phyloP scores from a whole-genome alignment of 179 eudicot genomes.

The Heliamphora pulchella region DNA sequence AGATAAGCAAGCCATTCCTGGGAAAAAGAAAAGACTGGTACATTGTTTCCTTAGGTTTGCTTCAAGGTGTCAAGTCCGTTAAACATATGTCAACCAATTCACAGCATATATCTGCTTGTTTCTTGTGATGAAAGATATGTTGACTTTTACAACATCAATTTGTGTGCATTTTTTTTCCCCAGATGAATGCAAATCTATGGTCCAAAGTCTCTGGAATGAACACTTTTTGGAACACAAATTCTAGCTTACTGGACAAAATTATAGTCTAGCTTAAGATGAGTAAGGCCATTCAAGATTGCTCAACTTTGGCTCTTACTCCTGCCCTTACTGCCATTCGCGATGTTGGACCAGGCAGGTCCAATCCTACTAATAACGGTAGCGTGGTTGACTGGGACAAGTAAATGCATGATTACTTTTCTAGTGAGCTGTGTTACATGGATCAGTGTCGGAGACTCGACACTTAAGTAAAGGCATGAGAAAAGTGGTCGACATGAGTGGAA shows the following conservation, averaged over 20 bases:
- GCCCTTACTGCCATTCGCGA: neutral
- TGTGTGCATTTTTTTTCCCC: neutral
- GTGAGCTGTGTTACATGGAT: no score
- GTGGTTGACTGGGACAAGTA: no score
- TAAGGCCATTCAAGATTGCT: neutral
- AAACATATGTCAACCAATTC: no score
- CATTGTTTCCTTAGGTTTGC: neutral
- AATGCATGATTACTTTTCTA: no score
- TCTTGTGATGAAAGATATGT: constrained; percentile 4
- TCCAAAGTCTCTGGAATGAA: neutral
- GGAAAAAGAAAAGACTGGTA: neutral
- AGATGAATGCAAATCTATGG: neutral
- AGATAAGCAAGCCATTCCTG: neutral
- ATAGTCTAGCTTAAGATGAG: neutral
- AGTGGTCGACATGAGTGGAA: no score
- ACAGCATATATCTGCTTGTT: neutral
- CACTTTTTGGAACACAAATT: neutral
- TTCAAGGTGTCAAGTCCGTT: neutral
- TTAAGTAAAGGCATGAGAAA: no score
- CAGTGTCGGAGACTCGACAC: no score
- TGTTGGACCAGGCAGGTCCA: no score
- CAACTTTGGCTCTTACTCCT: neutral
- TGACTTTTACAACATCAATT: no score
- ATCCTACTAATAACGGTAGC: no score
- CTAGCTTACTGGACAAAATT: no score